A percentile compares a stretch with the other conserved stretches of the same genome.
phyloP scores from a whole-genome alignment of 805 yeast species.

The Yarrowia porcina region DNA sequence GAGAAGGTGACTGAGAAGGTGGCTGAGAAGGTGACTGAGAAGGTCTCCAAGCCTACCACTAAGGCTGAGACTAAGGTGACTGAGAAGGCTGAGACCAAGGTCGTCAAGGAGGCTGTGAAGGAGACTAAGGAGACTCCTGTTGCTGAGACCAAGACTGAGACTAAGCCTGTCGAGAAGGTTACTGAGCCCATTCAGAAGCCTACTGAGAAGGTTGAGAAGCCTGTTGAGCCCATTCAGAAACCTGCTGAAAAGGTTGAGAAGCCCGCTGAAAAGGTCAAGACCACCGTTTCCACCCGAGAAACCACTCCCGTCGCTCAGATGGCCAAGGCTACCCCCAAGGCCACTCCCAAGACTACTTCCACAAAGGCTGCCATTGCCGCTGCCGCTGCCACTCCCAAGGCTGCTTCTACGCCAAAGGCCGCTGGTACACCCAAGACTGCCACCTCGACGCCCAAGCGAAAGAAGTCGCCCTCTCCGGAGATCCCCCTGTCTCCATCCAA shows the following conservation, averaged over 20 bases:
- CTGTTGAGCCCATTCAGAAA: background rate
- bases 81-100: constrained; percentile 15
- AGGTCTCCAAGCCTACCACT: background rate
- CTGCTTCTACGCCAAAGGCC: background rate
- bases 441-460: background rate
- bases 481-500: constrained; percentile 5
- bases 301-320: background rate
- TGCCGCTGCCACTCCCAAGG: background rate
- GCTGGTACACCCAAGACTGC: background rate
- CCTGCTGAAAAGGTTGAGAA: background rate
- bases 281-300: background rate
- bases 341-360: background rate
- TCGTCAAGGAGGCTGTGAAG: background rate
- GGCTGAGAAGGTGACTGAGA: background rate
- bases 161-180: background rate
- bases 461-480: background rate
- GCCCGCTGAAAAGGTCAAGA: background rate
- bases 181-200: background rate
- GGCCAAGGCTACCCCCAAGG: background rate
- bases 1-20: no score
- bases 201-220: background rate
- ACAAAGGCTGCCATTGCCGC: background rate
- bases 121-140: background rate
- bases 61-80: background rate
- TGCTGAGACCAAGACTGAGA: background rate